phyloP scores from a whole-genome alignment of 2,329 filamentous ascomycete species.

The Hortaea werneckii region DNA sequence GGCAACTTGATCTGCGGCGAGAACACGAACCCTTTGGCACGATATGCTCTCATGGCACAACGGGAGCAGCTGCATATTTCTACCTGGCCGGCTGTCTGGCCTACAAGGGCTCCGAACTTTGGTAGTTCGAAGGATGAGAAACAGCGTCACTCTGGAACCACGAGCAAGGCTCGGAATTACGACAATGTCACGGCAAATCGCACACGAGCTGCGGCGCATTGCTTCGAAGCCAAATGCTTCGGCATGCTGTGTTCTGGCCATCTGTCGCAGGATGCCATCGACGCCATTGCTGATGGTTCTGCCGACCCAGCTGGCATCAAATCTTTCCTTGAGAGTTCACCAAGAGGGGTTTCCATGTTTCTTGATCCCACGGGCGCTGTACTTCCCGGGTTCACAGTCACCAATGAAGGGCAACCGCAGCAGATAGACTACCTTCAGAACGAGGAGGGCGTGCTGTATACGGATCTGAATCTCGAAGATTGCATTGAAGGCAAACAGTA shows the following conservation, averaged over 20 bases:
- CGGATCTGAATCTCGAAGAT: constrained; percentile 39
- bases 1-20: constrained; percentile 47
- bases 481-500: constrained; percentile 49
- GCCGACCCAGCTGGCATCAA: constrained; percentile 6
- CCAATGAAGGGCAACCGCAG: constrained; percentile 27
- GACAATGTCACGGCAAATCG: constrained; percentile 46
- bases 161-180: constrained; percentile 30
- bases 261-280: constrained; percentile 26
- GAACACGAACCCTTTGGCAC: constrained; percentile 47
- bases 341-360: constrained; percentile 40
- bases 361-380: constrained; percentile 41
- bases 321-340: constrained; percentile 28
- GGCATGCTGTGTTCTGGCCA: constrained; percentile 40
- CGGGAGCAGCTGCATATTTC: constrained; percentile 47
- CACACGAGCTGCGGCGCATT: constrained; percentile 44
- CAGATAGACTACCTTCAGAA: constrained; percentile 19
- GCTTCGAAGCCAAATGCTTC: constrained; percentile 50
- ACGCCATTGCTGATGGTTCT: constrained; percentile 26
- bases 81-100: constrained; percentile 47
- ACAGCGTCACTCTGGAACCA: background rate
- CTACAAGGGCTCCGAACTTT: constrained; percentile 25
- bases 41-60: constrained; percentile 44
- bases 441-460: constrained; percentile 42
- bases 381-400: constrained; percentile 41
- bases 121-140: background rate